phyloP scores from a whole-genome alignment of 352 stramenopile genomes.

The Plasmopara viticola region DNA sequence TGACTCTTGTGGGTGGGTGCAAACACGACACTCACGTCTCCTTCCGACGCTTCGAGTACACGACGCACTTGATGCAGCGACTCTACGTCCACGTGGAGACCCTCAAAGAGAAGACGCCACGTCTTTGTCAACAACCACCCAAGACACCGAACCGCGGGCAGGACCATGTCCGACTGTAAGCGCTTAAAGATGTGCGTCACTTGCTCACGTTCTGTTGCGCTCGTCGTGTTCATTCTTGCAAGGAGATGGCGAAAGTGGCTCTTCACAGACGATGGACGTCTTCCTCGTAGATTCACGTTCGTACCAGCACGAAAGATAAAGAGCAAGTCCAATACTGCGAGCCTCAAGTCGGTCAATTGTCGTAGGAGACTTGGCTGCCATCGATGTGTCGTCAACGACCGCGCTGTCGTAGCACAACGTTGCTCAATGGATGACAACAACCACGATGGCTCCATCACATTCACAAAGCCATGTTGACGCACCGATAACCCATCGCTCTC shows the following conservation, averaged over 20 bases:
- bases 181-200: conserved; percentile 54
- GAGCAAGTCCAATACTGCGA: conserved; percentile 57
- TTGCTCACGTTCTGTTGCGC: conserved; percentile 21
- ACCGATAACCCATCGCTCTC: background rate
- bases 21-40: conserved; percentile 71
- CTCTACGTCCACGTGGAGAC: conserved; percentile 61
- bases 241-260: conserved; percentile 44
- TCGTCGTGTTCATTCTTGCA: conserved; percentile 20
- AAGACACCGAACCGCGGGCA: conserved; percentile 64
- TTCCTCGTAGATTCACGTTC: conserved; percentile 44
- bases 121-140: conserved; percentile 77
- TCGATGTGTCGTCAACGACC: conserved; percentile 24
- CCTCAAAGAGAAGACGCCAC: conserved; percentile 69
- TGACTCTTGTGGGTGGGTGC: conserved; percentile 86
- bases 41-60: conserved; percentile 38
- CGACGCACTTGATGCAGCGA: conserved; percentile 54
- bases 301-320: conserved; percentile 57
- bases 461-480: conserved; percentile 45
- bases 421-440: conserved; percentile 64
- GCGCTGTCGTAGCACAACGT: conserved; percentile 35
- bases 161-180: conserved; percentile 69
- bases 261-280: conserved; percentile 29
- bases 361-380: conserved; percentile 12
- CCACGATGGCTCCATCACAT: conserved; percentile 72
- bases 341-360: conserved; percentile 39